Evolutionary conservation across 805 yeast species (phyloP).

Genomic region (Kurtzmaniella cleridarum): DNA sequence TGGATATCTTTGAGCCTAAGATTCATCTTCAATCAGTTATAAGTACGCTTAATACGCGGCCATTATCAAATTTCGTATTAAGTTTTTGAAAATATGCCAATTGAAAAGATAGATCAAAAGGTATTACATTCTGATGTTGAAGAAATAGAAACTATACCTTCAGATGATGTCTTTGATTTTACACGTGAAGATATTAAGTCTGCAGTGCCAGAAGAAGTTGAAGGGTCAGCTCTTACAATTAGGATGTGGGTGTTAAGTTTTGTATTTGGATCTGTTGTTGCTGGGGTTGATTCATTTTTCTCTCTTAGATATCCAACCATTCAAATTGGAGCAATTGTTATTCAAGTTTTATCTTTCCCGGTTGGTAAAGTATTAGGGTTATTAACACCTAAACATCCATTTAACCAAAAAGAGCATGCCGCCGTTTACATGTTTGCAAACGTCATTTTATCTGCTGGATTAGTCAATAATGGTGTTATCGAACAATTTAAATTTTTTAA

Average conservation of each 20-base stretch:
- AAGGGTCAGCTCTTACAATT: not conserved
- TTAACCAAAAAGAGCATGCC: not conserved
- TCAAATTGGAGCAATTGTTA: conserved; percentile 19
- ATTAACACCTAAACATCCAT: not conserved
- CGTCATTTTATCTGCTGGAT: conserved; percentile 3
- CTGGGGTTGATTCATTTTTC: conserved; percentile 7
- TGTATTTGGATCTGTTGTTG: not conserved
- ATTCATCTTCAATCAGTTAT: no score
- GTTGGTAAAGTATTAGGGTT: conserved; percentile 9
- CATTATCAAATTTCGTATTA: no score
- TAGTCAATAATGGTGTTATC: conserved; percentile 5
- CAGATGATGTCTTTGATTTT: not conserved
- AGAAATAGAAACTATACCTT: conserved; percentile 1
- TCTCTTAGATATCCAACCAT: conserved; percentile 20
- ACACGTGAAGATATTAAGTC: not conserved
- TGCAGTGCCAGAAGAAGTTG: not conserved
- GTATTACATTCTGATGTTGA: conserved; percentile 16
- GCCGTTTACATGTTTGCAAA: conserved; percentile 6
- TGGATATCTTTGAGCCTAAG: no score
- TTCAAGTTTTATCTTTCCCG: conserved; percentile 19
- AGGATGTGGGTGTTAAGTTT: conserved; percentile 2
- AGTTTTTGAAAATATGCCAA: no score
- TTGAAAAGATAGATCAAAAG: conserved; percentile 4
- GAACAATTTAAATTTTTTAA: conserved; percentile 10
- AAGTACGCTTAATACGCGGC: no score